phyloP scores from a whole-genome alignment of 305 asterid genomes.

The Andrographis paniculata region DNA sequence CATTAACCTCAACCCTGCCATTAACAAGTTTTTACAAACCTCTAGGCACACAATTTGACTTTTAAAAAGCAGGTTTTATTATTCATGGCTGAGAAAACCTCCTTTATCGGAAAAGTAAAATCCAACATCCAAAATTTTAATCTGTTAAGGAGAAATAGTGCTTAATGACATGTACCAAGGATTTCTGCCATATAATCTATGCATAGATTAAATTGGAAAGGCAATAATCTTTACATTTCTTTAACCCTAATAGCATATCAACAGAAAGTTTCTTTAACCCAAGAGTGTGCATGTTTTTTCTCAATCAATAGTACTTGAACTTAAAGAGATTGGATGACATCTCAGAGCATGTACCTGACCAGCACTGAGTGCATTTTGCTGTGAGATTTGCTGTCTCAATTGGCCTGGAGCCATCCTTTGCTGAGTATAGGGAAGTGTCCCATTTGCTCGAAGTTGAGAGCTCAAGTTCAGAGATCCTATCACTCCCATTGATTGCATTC shows the following conservation, averaged over 20 bases:
- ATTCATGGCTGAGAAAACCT: no score
- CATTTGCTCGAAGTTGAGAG: constrained; percentile 67
- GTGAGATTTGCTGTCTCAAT: constrained; percentile 76
- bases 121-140: background rate
- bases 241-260: background rate
- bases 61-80: no score
- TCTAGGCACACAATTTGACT: no score
- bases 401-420: constrained; percentile 55
- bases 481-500: constrained; percentile 74
- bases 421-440: constrained; percentile 48
- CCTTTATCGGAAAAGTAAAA: no score
- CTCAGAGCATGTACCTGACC: constrained; percentile 48
- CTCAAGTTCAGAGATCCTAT: constrained; percentile 51
- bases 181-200: background rate
- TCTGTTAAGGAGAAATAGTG: background rate
- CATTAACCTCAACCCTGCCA: no score
- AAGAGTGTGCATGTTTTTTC: no score
- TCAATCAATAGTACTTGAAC: constrained; percentile 11
- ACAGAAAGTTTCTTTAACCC: no score
- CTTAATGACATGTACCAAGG: background rate
- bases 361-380: constrained; percentile 57
- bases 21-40: no score
- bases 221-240: background rate
- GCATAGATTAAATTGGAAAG: background rate
- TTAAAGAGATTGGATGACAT: constrained; percentile 8